Percentiles rank a stretch among this genome's conserved stretches.
phyloP scores from a whole-genome alignment of 2,329 filamentous ascomycete genomes.

The Eurotiales sp. region DNA sequence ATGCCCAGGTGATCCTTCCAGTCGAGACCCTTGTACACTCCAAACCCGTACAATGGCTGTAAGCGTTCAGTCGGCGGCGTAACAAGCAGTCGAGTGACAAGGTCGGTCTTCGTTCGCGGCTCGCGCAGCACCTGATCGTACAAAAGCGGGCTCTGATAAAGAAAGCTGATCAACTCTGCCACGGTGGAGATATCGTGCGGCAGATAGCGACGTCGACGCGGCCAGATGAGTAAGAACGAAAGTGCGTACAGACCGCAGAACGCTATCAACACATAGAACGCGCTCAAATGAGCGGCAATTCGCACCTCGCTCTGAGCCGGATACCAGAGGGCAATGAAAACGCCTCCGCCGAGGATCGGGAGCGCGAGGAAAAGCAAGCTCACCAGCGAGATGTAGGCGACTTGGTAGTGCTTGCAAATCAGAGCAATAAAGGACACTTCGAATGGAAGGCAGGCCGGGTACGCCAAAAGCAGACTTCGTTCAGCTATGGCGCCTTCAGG shows the following conservation, averaged over 20 bases:
- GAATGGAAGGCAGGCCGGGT: slow-evolving; percentile 52
- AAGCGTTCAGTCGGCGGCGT: slow-evolving; percentile 38
- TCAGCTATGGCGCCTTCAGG: slow-evolving; percentile 53
- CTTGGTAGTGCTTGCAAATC: slow-evolving; percentile 54
- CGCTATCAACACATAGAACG: slow-evolving; percentile 68
- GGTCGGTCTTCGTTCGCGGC: slow-evolving; percentile 62
- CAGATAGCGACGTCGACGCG: slow-evolving; percentile 59
- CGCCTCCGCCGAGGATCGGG: slow-evolving; percentile 57
- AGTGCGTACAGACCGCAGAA: slow-evolving; percentile 67
- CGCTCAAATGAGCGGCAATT: slow-evolving; percentile 70
- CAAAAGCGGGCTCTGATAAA: slow-evolving; percentile 68
- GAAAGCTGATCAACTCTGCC: slow-evolving; percentile 72
- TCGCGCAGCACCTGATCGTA: slow-evolving; percentile 70
- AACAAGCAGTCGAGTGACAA: slow-evolving; percentile 65
- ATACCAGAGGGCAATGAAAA: slow-evolving; percentile 62
- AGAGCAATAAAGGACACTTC: slow-evolving; percentile 51
- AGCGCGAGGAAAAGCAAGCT: slow-evolving; percentile 51
- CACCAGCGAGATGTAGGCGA: slow-evolving; percentile 54
- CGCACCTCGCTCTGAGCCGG: slow-evolving; percentile 40
- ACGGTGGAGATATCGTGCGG: slow-evolving; percentile 71
- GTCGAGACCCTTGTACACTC: slow-evolving; percentile 55
- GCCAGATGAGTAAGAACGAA: slow-evolving; percentile 60
- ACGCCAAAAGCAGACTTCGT: slow-evolving; percentile 54
- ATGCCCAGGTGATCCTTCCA: slow-evolving; percentile 59
- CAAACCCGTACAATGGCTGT: slow-evolving; percentile 52